Percentiles rank a stretch among this genome's conserved stretches.
Conservation (phyloP, 2,329 filamentous ascomycete species). For the Penicillium sp. region DNA sequence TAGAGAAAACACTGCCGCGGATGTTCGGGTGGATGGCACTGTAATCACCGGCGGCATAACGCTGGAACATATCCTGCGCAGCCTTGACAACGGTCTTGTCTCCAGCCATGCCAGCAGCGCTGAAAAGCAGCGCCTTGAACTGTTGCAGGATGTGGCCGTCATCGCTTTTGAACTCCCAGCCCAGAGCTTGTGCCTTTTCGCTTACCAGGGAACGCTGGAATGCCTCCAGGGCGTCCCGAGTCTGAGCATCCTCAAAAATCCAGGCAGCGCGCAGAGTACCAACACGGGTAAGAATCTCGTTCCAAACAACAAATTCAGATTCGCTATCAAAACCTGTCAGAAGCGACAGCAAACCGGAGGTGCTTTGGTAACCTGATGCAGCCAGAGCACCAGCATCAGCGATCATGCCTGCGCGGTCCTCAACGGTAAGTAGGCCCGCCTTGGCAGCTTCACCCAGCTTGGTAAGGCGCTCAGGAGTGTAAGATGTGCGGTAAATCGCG, state of each 20-base stretch:
- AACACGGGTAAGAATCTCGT: slow-evolving; percentile 82
- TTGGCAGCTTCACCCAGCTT: slow-evolving; percentile 90
- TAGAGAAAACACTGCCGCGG: slow-evolving; percentile 81
- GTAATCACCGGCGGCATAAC: slow-evolving; percentile 78
- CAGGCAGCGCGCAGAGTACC: slow-evolving; percentile 81
- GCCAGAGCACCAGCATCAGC: slow-evolving; percentile 89
- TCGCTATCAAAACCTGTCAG: slow-evolving; percentile 83
- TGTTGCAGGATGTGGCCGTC: slow-evolving; percentile 92
- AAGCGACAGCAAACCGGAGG: slow-evolving; percentile 83
- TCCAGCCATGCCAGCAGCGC: slow-evolving; percentile 77
- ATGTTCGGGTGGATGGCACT: slow-evolving; percentile 90
- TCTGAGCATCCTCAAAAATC: slow-evolving; percentile 79
- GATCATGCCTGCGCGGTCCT: slow-evolving; percentile 94
- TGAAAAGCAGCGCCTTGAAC: slow-evolving; percentile 92
- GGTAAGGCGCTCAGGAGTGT: slow-evolving; percentile 78
- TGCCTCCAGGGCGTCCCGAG: slow-evolving; percentile 74
- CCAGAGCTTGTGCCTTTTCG: slow-evolving; percentile 80
- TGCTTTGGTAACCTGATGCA: slow-evolving; percentile 90
- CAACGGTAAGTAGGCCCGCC: slow-evolving; percentile 77
- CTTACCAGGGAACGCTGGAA: slow-evolving; percentile 82
- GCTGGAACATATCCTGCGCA: slow-evolving; percentile 87
- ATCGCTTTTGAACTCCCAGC: slow-evolving; percentile 82
- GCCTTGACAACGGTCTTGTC: slow-evolving; percentile 79
- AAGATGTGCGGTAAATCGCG: slow-evolving; percentile 88
- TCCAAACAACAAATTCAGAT: slow-evolving; percentile 92